Evolutionary conservation across 768 basidiomycete species (phyloP).

Genomic region (Hydnum rufescens): DNA sequence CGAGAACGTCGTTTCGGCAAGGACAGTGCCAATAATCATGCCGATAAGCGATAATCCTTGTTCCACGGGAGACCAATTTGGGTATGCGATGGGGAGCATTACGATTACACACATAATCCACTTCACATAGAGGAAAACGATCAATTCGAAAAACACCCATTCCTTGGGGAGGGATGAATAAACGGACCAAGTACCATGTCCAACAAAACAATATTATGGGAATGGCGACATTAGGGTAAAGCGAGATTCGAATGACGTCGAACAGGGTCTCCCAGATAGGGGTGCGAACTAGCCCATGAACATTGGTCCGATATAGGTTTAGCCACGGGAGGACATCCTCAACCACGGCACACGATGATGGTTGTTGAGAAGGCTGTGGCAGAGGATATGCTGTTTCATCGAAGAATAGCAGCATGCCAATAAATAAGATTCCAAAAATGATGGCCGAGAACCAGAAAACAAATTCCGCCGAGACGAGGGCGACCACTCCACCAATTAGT

Average conservation of each 20-base stretch:
- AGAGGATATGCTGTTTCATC: conserved; percentile 9
- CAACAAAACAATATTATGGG: conserved; percentile 11
- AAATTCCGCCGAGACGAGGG: conserved; percentile 8
- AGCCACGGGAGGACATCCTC: conserved; percentile 1
- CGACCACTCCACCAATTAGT: conserved; percentile 10
- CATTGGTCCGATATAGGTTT: conserved; percentile 9
- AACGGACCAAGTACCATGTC: conserved; percentile 11
- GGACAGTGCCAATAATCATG: conserved; percentile 10
- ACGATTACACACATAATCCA: conserved; percentile 11
- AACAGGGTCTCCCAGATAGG: neutral
- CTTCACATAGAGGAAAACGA: too few species aligned
- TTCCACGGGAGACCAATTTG: conserved; percentile 4
- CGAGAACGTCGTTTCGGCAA: conserved; percentile 9
- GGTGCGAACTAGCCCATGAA: conserved; percentile 1
- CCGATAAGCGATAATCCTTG: conserved; percentile 10
- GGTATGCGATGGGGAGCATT: conserved; percentile 11
- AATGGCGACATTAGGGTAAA: conserved; percentile 9
- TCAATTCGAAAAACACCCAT: neutral
- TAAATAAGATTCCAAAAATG: conserved; percentile 8
- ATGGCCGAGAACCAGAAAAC: conserved; percentile 11
- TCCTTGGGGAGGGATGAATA: neutral
- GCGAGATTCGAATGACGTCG: conserved; percentile 1
- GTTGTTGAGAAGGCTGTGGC: neutral
- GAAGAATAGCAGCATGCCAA: conserved; percentile 6
- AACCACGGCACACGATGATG: neutral